Evolutionary conservation across 768 basidiomycete species (phyloP), one percentile per base, ranked within the genome.

Genomic region (Tylopilus subfusipes): DNA sequence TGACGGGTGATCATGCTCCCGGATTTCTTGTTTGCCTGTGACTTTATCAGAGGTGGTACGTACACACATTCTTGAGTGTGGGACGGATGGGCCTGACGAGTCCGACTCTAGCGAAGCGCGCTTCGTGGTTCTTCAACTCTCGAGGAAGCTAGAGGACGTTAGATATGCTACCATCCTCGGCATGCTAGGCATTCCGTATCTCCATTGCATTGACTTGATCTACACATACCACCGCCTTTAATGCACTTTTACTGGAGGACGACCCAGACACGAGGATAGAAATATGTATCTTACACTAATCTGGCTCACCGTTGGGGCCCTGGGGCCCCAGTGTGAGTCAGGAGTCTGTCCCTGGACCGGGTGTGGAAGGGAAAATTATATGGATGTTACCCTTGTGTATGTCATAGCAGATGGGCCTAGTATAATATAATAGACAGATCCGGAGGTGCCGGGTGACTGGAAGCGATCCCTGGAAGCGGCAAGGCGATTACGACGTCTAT

Each of bases 71-170:
- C 54, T 62, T 42, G 54, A 53, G 52, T 48, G 42, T 63, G 59
- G 52, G 48, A 53, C 38, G 48, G 49, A 59, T 54, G 46, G 25
- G 12, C n/a, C 45, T 68, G 52, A 68, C 65, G 18, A 50, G 74
- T 73, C 68, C 33, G 45, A 56, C 66, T 63, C 36, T 72, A 90
- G 90, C 88, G 60, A 93, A 93, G 76, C 89, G 91, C 57, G 89
- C 91, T 49, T 93, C 91, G 54, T 93, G 91, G 91, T 93, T 93
- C 75, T 93, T 93, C 79, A 88, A 86, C 71, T 85, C 88, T 61
- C 85, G 88, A 69, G 86, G 75, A 81, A 65, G 64, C 58, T 73
- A 65, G 64, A 59, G 57, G 49, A 52, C 34, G 43, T 53, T 56
- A 52, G 59, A 50, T 38, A 33, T 53, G 42, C 50, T 46, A 38